Base-by-base conservation (phyloP, 352 stramenopile genomes). In the Phytopythium delawarense region DNA sequence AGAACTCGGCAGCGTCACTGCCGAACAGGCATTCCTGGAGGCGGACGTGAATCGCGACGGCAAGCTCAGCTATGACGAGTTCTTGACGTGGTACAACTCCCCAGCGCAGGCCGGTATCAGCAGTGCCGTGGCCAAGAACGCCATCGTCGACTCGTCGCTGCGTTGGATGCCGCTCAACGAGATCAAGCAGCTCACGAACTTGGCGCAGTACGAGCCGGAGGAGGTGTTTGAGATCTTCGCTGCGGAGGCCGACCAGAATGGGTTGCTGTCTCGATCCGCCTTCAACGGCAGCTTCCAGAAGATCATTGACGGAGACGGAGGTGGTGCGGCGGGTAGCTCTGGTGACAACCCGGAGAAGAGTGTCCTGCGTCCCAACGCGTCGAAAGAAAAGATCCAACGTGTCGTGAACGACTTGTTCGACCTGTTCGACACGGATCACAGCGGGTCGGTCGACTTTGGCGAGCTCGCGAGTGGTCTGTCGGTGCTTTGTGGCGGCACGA, bases 221-320 rank as follows among this genome's bases (percentile, higher is more conserved):
- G 80, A 94, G 69, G 86, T 97, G 15, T 96, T 96, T 65, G 87
- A 95, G 56, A 84, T 94, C 45, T 89, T 97, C 75, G 87, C 84
- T 0, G 67, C 75, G 12, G 85, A 91, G 66, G 81, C 86, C 7
- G 79, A 96, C 60, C 64, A 84, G 61, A 71, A 94, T 7, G 86
- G 89, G 0, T 48, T 91, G 7, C 63, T 96, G 18, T 91, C 83
- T 18, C 80, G 82, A 2, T 62, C 71, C n/a, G 80, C 85, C 23
- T 96, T 96, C 61, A 81, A 91, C 37, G 57, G 76, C 61, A 95
- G 83, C 69, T 97, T 92, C 72, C 67, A 72, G 4, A 84, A 82
- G 49, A 69, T 91, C n/a, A 76, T 89, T 20, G 60, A 75, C 42
- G 75, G 80, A 30, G 44, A 28, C 11, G 39, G 15, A 4, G 42